Evolutionary conservation across 2,329 filamentous ascomycete genomes (phyloP), one percentile per base, ranked within the genome.

Genomic region (Sarocladiaceae sp.): DNA sequence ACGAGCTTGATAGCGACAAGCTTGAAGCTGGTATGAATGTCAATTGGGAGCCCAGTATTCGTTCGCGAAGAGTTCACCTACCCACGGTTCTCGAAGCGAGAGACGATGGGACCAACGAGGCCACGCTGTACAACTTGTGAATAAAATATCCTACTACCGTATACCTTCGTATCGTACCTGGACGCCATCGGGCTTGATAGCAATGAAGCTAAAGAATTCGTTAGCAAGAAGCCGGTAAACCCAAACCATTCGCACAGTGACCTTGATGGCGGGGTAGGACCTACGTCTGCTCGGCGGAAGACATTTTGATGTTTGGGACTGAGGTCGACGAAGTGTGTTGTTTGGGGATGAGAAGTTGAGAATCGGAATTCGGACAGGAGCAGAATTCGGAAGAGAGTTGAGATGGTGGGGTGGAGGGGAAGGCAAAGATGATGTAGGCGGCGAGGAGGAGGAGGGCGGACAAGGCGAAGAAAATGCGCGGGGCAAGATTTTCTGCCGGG

Each of bases 181-280:
- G 79, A 97, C 94, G 75, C 94, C 94, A 79, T 97, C 94, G 66
- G 93, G 94, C 91, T 99, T 99, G 85, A 99, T 90, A 73, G 94
- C 94, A 84, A 97, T 97, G 89, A 97, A 97, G 81, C 93, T 97
- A 68, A 63, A 63, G 23, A 18, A 12, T 26, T 15, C 11, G 44
- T 35, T 22, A 33, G 35, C 33, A 6, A 29, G 13, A 25, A 53
- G 29, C 28, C 49, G 17, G 53, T 40, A 29, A 50, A 44, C 47
- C 50, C 36, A 40, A 50, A 46, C 36, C 36, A 52, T 39, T 25
- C 39, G 52, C 33, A 50, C 49, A 11, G 51, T 56, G 52, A 60
- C 61, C 54, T 26, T 7, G 12, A 63, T 66, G 64, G 67, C 58
- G 67, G 65, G 67, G 67, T 65, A 65, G 51, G 37, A 78, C 88